Conservation (phyloP, 2,329 filamentous ascomycete species). For the Talaromyces sp. region DNA sequence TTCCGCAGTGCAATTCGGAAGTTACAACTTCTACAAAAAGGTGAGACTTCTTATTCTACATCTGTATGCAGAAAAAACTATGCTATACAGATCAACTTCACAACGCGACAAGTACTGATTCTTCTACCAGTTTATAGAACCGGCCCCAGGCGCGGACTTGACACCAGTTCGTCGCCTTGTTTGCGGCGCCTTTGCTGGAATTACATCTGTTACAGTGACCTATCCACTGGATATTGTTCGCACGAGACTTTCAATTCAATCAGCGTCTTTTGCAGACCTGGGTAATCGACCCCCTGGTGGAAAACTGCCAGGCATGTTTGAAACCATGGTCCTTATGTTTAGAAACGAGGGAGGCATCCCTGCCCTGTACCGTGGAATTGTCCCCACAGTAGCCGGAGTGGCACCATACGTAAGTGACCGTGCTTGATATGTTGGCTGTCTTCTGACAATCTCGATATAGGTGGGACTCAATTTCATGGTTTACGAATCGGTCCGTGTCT, state of each 20-base stretch:
- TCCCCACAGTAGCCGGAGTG: conserved; percentile 90
- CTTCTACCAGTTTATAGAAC: conserved; percentile 65
- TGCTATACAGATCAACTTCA: neutral
- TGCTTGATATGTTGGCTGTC: neutral
- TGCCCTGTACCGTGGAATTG: conserved; percentile 88
- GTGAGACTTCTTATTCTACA: conserved; percentile 42
- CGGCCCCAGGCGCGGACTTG: conserved; percentile 67
- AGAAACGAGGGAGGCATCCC: conserved; percentile 77
- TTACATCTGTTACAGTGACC: conserved; percentile 91
- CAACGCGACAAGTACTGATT: neutral
- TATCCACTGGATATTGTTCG: conserved; percentile 98
- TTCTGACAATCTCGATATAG: conserved; percentile 36
- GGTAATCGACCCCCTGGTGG: conserved; percentile 51
- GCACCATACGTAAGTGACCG: conserved; percentile 71
- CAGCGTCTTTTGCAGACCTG: conserved; percentile 84
- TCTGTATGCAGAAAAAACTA: neutral
- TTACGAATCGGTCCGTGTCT: conserved; percentile 81
- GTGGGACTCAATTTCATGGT: conserved; percentile 98
- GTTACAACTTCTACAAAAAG: conserved; percentile 94
- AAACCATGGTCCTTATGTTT: conserved; percentile 78
- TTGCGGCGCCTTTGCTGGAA: conserved; percentile 88
- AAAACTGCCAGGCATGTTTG: conserved; percentile 88
- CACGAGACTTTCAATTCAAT: conserved; percentile 91
- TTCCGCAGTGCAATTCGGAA: conserved; percentile 95
- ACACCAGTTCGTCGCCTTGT: conserved; percentile 68